These are phyloP conservation scores for Pseudocercospora fuligena DNA, from an alignment of 2,329 filamentous ascomycete species.

Conservation along the genomic window DNA sequence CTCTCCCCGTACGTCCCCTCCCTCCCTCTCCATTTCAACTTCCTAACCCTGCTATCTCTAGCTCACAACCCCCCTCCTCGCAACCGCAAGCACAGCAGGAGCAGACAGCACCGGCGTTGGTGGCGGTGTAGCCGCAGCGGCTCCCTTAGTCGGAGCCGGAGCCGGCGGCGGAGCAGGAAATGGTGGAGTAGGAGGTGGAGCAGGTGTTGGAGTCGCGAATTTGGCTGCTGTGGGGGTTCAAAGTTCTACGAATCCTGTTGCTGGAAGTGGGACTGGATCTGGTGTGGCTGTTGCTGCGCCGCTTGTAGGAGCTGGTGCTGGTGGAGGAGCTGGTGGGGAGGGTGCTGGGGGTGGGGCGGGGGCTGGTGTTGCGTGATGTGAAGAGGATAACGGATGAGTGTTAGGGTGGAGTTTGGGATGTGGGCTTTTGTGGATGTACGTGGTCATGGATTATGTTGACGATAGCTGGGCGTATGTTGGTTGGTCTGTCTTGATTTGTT, in stretches of 20 bases:
- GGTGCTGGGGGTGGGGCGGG: constrained; percentile 12
- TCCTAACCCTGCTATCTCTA: not conserved
- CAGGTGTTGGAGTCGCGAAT: constrained; percentile 1
- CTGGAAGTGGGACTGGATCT: constrained; percentile 12
- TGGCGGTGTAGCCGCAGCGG: constrained; percentile 11
- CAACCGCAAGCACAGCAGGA: constrained; percentile 2
- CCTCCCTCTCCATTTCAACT: no score
- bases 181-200: constrained; percentile 17
- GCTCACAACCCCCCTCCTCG: constrained; percentile 9
- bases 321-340: constrained; percentile 4
- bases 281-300: constrained; percentile 16
- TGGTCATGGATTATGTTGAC: no score
- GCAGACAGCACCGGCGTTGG: constrained; percentile 14
- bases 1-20: constrained; percentile 13
- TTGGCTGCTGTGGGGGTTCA: constrained; percentile 4
- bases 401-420: no score
- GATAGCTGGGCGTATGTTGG: no score
- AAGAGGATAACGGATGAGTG: no score
- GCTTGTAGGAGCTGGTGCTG: constrained; percentile 2
- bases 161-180: constrained; percentile 19
- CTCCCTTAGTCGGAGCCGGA: not conserved
- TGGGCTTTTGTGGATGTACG: no score
- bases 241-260: constrained; percentile 9
- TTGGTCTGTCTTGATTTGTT: not conserved
- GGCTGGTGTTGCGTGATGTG: not conserved